A percentile compares a stretch with the other conserved stretches of the same genome.
These are phyloP conservation scores for Globisporangium polare DNA, from an alignment of 352 stramenopile genomes.

Conservation along the genomic window DNA sequence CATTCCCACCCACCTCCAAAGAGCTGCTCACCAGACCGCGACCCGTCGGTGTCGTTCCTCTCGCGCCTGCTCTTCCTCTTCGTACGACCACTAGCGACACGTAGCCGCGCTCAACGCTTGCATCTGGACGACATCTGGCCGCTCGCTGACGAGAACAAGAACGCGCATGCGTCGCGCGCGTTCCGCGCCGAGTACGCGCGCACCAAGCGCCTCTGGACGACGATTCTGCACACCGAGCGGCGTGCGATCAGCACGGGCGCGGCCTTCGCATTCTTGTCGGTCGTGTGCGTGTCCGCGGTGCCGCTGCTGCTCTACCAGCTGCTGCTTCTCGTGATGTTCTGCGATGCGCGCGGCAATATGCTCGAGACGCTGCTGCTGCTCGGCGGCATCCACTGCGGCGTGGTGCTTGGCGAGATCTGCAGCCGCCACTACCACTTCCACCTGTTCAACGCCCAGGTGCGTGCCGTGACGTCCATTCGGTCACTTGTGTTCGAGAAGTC, in stretches of 20 bases:
- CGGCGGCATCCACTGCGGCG: constrained; percentile 23
- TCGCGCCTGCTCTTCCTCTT: constrained; percentile 34
- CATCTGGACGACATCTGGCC: constrained; percentile 29
- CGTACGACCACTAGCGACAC: constrained; percentile 27
- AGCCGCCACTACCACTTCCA: constrained; percentile 26
- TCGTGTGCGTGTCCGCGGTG: constrained; percentile 20
- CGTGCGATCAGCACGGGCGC: constrained; percentile 20
- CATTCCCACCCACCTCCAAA: not conserved
- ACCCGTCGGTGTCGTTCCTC: constrained; percentile 20
- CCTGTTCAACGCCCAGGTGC: constrained; percentile 30
- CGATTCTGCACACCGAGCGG: constrained; percentile 29
- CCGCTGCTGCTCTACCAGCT: constrained; percentile 31
- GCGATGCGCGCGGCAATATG: constrained; percentile 4
- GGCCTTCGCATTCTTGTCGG: constrained; percentile 15
- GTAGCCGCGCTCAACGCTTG: constrained; percentile 19
- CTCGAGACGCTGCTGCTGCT: constrained; percentile 26
- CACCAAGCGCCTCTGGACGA: constrained; percentile 11
- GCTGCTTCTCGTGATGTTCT: constrained; percentile 24
- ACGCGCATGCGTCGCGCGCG: constrained; percentile 16
- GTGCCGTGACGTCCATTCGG: constrained; percentile 30
- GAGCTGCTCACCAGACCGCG: not conserved
- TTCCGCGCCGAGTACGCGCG: constrained; percentile 28
- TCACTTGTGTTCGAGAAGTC: constrained; percentile 36
- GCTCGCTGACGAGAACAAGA: constrained; percentile 25
- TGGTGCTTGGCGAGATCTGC: constrained; percentile 28